Base-by-base conservation (phyloP, 805 yeast genomes). In the Hanseniaspora occidentalis region DNA sequence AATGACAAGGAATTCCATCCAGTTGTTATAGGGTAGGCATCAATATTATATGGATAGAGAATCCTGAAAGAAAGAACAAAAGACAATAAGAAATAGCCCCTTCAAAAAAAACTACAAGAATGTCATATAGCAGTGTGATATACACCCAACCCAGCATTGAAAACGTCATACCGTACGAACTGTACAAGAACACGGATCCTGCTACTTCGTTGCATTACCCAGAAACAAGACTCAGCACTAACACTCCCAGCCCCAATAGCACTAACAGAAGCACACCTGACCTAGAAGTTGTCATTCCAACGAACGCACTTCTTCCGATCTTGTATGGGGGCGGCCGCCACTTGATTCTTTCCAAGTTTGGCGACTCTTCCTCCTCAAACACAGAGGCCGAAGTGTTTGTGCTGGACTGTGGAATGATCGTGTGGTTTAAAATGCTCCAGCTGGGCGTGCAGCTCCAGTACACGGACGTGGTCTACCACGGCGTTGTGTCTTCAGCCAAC, bases 311-410 rank as follows among this genome's bases (percentile, higher is more conserved):
- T 19, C 41, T 47, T n/a, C 60, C 63, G 1, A 46, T 65, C 1
- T 46, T 66, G 16, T 58, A 57, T 37, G 71, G 67, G 3, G 71
- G 71, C 3, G 70, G 71, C 1, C 53, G 69, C 23, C 57, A 63
- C 20, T 51, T 65, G 47, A 37, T 49, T 45, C 51, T 17, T 23
- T 49, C 23, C n/a, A n/a, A n/a, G n/a, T n/a, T n/a, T n/a, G n/a
- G n/a, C n/a, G n/a, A n/a, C n/a, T n/a, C n/a, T n/a, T n/a, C n/a
- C n/a, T n/a, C n/a, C n/a, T n/a, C n/a, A n/a, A n/a, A 17, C 6
- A 7, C 36, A 8, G 39, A 40, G 6, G 36, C 38, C 11, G 71
- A 67, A 39, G 33, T 67, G 3, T 68, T 64, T 47, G 61, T 63
- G 1, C 38, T 67, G 37, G 61, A 60, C 38, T 50, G 58, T 4